Conservation (phyloP, 305 asterid genomes). For the Striga hermonthica region DNA sequence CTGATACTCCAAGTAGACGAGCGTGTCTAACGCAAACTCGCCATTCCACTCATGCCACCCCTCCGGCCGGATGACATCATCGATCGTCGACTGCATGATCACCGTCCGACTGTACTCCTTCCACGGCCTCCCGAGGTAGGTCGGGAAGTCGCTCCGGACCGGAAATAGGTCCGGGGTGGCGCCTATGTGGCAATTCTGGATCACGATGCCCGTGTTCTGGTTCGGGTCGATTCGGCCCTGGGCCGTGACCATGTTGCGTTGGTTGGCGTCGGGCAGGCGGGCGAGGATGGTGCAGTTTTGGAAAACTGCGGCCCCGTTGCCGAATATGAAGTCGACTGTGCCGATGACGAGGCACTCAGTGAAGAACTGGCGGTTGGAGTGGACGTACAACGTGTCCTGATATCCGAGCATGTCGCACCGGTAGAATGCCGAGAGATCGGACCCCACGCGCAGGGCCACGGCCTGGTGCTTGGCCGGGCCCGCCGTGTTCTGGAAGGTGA, state of each 20-base stretch:
- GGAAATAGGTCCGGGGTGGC: constrained; percentile 68
- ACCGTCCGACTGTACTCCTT: constrained; percentile 71
- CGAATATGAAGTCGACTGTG: constrained; percentile 82
- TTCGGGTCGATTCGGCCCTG: constrained; percentile 85
- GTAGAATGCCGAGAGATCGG: constrained; percentile 78
- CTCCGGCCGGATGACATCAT: constrained; percentile 56
- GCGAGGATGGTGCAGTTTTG: constrained; percentile 81
- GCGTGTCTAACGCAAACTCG: constrained; percentile 56
- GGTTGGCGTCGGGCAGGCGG: constrained; percentile 65
- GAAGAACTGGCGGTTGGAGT: constrained; percentile 74
- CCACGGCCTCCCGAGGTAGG: constrained; percentile 82
- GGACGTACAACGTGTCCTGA: constrained; percentile 78
- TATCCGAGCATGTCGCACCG: constrained; percentile 63
- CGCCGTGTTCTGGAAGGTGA: constrained; percentile 83
- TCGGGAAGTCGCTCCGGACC: constrained; percentile 51
- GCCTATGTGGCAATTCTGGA: constrained; percentile 65
- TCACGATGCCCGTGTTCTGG: constrained; percentile 89
- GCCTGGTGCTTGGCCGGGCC: constrained; percentile 88
- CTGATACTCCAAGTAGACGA: constrained; percentile 63
- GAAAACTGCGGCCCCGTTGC: constrained; percentile 62
- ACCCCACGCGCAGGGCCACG: constrained; percentile 82
- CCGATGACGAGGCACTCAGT: constrained; percentile 58
- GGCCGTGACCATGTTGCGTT: constrained; percentile 81
- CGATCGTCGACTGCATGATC: constrained; percentile 62
- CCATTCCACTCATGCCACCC: constrained; percentile 92